Evolutionary conservation across 352 stramenopile genomes (phyloP).

Genomic region (Plasmopara viticola): DNA sequence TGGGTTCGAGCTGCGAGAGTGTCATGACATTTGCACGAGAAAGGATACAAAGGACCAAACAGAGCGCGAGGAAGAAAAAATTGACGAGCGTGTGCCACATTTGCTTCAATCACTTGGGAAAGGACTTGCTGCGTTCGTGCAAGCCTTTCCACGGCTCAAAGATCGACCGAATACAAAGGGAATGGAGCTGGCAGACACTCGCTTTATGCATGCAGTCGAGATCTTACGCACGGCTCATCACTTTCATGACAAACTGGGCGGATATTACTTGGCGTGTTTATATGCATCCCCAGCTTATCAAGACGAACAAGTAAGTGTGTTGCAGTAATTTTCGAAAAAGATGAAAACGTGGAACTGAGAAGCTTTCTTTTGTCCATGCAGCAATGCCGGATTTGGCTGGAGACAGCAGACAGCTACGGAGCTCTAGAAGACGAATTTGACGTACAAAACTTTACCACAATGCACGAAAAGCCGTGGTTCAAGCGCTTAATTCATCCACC

Average conservation of each 20-base stretch:
- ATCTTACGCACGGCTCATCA: slow-evolving; percentile 65
- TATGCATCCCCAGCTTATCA: slow-evolving; percentile 48
- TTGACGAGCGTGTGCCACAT: slow-evolving; percentile 57
- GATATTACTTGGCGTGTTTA: slow-evolving; percentile 64
- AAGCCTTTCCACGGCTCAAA: slow-evolving; percentile 16
- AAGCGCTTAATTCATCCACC: slow-evolving; percentile 42
- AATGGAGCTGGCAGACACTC: slow-evolving; percentile 12
- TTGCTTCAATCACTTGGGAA: slow-evolving; percentile 62
- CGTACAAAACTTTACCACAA: slow-evolving; percentile 43
- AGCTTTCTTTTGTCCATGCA: slow-evolving; percentile 8
- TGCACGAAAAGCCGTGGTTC: slow-evolving; percentile 55
- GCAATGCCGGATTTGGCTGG: slow-evolving; percentile 68
- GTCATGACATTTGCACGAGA: slow-evolving; percentile 55
- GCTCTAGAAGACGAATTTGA: slow-evolving; percentile 73
- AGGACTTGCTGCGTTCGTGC: slow-evolving; percentile 40
- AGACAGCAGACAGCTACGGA: slow-evolving; percentile 75
- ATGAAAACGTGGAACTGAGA: not conserved
- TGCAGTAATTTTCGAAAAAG: not conserved
- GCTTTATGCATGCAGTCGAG: slow-evolving; percentile 49
- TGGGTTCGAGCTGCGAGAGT: slow-evolving; percentile 52
- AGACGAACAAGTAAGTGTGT: slow-evolving; percentile 42
- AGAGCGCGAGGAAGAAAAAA: slow-evolving; percentile 54
- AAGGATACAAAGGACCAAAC: slow-evolving; percentile 56
- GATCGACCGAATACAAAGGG: not conserved
- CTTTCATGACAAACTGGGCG: slow-evolving; percentile 78